Conservation (phyloP, 176 grass and related monocot species). For the Oryza punctata region DNA sequence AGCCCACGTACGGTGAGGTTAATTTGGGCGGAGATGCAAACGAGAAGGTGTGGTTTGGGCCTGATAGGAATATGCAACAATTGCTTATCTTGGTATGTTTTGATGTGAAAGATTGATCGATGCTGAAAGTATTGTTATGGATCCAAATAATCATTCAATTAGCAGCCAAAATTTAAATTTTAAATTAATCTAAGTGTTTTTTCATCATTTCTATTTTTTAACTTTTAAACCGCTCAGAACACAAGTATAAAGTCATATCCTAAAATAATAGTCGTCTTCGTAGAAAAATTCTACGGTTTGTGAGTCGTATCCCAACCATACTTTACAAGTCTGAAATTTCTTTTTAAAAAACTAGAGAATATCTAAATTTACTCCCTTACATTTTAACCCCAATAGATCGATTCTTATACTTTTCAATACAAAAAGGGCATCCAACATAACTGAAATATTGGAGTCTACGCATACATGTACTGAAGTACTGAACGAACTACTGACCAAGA, state of each 20-base stretch:
- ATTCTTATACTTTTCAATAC: background rate
- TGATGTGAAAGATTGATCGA: no score
- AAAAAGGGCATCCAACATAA: background rate
- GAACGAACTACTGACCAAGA: background rate
- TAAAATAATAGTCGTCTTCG: no score
- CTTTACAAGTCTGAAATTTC: background rate
- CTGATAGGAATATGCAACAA: background rate
- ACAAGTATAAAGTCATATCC: no score
- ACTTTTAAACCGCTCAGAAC: no score
- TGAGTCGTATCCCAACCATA: no score
- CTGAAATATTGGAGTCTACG: conserved; percentile 3
- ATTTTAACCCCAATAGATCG: background rate
- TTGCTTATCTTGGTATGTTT: no score
- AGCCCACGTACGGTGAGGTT: background rate
- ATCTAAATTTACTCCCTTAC: background rate
- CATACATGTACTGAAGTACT: background rate
- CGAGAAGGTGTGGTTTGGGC: background rate
- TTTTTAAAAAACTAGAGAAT: background rate
- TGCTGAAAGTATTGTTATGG: no score
- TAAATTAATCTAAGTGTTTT: no score
- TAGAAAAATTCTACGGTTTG: no score
- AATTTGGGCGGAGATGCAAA: background rate
- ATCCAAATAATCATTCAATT: no score
- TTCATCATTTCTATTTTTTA: no score
- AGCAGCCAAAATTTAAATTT: no score